Evolutionary conservation across 1,284 basidiomycete species (phyloP).

Genomic region (Amylostereum chailletii): DNA sequence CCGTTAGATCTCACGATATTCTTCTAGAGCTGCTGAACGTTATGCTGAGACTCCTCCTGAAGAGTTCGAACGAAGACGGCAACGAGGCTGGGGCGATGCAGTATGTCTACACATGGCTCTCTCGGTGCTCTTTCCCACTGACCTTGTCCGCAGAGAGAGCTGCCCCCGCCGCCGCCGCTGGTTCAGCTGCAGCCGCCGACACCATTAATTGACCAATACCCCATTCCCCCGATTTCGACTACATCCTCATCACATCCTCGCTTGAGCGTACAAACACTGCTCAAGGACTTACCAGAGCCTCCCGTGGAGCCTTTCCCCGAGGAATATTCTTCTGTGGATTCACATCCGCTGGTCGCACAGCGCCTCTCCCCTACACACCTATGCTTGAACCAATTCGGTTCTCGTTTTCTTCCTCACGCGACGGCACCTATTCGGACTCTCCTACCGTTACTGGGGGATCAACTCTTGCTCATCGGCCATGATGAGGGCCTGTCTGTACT

Average conservation of each 20-base stretch:
- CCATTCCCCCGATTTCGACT: no score
- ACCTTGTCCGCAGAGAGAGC: no score
- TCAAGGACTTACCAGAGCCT: conserved; percentile 16
- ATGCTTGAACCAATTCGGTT: conserved; percentile 67
- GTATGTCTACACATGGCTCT: neutral
- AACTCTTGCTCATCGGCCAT: conserved; percentile 62
- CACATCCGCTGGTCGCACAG: conserved; percentile 41
- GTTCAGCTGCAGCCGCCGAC: no score
- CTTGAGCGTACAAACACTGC: conserved; percentile 33
- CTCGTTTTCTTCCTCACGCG: conserved; percentile 74
- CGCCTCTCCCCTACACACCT: conserved; percentile 50
- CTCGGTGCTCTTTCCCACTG: no score
- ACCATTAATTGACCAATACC: no score
- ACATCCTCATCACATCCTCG: conserved; percentile 5
- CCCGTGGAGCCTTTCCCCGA: conserved; percentile 17
- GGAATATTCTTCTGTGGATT: conserved; percentile 21
- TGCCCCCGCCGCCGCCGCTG: no score
- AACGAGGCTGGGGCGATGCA: conserved; percentile 58
- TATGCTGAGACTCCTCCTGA: conserved; percentile 57
- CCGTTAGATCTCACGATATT: conserved; percentile 2
- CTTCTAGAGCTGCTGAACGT: conserved; percentile 66
- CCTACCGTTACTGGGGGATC: conserved; percentile 56
- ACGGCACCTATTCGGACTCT: conserved; percentile 63
- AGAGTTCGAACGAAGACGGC: conserved; percentile 45
- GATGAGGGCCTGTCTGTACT: conserved; percentile 70